Conservation (phyloP, 805 yeast species). For the Saturnispora diversa region DNA sequence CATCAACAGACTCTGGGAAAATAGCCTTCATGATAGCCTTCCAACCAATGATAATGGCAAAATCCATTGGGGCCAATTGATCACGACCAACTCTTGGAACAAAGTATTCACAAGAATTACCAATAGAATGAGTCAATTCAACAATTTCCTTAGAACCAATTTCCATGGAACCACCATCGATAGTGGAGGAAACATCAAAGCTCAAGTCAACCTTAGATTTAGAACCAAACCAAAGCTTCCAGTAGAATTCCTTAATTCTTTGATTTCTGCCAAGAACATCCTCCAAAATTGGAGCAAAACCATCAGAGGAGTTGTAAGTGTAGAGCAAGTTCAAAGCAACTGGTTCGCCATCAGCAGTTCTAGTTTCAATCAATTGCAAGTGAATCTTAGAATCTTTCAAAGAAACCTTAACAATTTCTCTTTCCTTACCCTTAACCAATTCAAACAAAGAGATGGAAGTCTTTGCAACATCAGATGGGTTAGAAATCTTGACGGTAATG, state of each 20-base stretch:
- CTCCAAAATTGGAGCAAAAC: constrained; percentile 94
- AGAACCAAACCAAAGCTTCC: constrained; percentile 91
- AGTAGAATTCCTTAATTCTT: constrained; percentile 91
- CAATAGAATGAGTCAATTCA: constrained; percentile 94
- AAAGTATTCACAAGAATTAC: constrained; percentile 94
- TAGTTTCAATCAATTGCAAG: constrained; percentile 73
- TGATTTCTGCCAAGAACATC: constrained; percentile 83
- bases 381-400: constrained; percentile 48
- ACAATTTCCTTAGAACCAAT: constrained; percentile 73
- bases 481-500: constrained; percentile 51
- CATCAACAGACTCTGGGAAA: constrained; percentile 93
- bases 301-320: constrained; percentile 73
- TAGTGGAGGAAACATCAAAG: constrained; percentile 61
- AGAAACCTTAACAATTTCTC: constrained; percentile 58
- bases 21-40: constrained; percentile 96
- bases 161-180: constrained; percentile 60
- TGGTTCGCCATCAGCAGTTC: constrained; percentile 71
- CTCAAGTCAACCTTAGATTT: constrained; percentile 52
- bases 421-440: constrained; percentile 59
- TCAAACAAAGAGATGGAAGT: constrained; percentile 61
- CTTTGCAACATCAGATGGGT: constrained; percentile 44
- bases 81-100: constrained; percentile 80
- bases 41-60: constrained; percentile 98
- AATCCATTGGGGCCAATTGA: constrained; percentile 96
- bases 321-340: constrained; percentile 71